Evolutionary conservation across 1,284 basidiomycete genomes (phyloP).

Genomic region (Moniliophthora roreri): DNA sequence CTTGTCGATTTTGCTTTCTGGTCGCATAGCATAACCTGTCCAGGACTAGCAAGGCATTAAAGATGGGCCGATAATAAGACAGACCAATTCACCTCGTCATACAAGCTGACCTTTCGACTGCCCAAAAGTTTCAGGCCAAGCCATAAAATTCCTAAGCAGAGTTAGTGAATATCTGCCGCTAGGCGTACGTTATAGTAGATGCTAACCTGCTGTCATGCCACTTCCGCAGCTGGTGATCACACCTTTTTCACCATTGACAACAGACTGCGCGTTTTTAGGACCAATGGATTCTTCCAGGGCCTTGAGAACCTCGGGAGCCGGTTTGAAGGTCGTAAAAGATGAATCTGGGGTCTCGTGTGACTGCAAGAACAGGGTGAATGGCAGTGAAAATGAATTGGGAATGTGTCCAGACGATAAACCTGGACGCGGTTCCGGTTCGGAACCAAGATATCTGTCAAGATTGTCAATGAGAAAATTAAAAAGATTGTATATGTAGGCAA

Average conservation of each 20-base stretch:
- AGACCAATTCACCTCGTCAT: constrained; percentile 73
- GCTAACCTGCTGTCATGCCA: constrained; percentile 88
- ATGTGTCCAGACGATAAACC: constrained; percentile 93
- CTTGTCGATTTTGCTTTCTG: constrained; percentile 63
- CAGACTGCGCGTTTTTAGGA: constrained; percentile 46
- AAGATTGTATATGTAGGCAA: neutral
- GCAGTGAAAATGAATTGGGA: constrained; percentile 82
- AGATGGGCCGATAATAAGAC: neutral
- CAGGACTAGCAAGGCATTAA: constrained; percentile 56
- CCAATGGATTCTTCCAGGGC: constrained; percentile 68
- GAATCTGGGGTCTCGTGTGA: constrained; percentile 40
- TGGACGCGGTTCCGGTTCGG: constrained; percentile 87
- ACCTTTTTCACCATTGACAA: constrained; percentile 57
- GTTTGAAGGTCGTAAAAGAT: constrained; percentile 67
- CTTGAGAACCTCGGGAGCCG: constrained; percentile 53
- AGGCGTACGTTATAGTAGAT: too few species aligned
- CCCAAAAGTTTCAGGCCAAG: constrained; percentile 76
- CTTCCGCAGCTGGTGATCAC: constrained; percentile 84
- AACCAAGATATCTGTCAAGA: constrained; percentile 67
- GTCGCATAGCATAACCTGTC: constrained; percentile 76
- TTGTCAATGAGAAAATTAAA: constrained; percentile 8
- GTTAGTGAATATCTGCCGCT: too few species aligned
- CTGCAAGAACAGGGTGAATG: constrained; percentile 80
- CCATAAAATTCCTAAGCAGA: constrained; percentile 67
- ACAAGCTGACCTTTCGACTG: constrained; percentile 61